Evolutionary conservation across 2,329 filamentous ascomycete genomes (phyloP).

Genomic region (Phaeosphaeriaceae sp.): DNA sequence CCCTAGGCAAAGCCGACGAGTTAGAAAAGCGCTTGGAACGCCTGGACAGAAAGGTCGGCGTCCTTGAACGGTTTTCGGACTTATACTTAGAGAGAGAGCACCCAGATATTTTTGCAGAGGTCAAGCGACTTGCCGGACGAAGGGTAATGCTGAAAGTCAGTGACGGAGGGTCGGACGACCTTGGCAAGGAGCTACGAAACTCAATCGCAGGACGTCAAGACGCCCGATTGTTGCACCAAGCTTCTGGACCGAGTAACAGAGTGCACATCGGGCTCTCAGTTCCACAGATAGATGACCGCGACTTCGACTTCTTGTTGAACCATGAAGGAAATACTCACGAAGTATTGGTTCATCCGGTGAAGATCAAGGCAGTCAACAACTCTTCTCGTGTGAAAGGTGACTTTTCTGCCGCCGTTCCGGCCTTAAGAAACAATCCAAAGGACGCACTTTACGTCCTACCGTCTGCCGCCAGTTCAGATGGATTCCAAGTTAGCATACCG

Average conservation of each 20-base stretch:
- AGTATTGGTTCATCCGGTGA: slow-evolving; percentile 27
- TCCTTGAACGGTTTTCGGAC: slow-evolving; percentile 32
- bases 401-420: slow-evolving; percentile 19
- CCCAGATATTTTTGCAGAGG: slow-evolving; percentile 25
- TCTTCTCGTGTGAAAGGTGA: slow-evolving; percentile 14
- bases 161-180: slow-evolving; percentile 11
- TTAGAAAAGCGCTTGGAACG: slow-evolving; percentile 24
- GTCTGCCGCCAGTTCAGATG: slow-evolving; percentile 17
- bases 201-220: slow-evolving; percentile 31
- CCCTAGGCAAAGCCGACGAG: slow-evolving; percentile 22
- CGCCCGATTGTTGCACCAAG: slow-evolving; percentile 31
- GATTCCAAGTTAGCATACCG: slow-evolving; percentile 30
- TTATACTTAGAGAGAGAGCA: slow-evolving; percentile 33
- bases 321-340: slow-evolving; percentile 24
- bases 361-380: slow-evolving; percentile 19
- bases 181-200: slow-evolving; percentile 25
- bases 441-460: slow-evolving; percentile 29
- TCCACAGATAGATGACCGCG: slow-evolving; percentile 30
- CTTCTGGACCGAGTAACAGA: slow-evolving; percentile 13
- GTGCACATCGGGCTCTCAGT: slow-evolving; percentile 35
- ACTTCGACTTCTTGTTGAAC: slow-evolving; percentile 35
- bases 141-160: slow-evolving; percentile 22
- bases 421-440: slow-evolving; percentile 8
- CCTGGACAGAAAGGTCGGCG: slow-evolving; percentile 25
- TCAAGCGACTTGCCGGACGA: slow-evolving; percentile 32